Conservation (phyloP, 257 asterid genomes). For the Salvia splendens region DNA sequence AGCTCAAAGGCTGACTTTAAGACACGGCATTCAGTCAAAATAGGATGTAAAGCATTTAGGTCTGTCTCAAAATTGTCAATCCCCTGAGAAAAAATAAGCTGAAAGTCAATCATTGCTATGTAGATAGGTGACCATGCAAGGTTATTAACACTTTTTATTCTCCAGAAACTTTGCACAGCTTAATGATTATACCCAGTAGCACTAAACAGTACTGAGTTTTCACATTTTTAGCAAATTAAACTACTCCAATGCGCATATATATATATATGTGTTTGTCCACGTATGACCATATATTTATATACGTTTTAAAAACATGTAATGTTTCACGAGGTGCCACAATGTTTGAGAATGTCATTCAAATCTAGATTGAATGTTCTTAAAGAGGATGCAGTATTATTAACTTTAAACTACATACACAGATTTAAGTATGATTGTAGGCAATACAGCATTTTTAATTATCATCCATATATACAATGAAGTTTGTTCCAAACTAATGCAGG, state of each 20-base stretch:
- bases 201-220: conserved; percentile 1
- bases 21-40: conserved; percentile 96
- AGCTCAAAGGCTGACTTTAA: conserved; percentile 74
- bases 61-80: conserved; percentile 72
- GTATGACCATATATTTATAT: conserved; percentile 4
- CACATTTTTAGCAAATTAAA: conserved; percentile 6
- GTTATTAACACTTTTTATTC: conserved; percentile 12
- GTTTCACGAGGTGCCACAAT: conserved; percentile 3
- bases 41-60: conserved; percentile 71
- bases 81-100: conserved; percentile 55
- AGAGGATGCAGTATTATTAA: conserved; percentile 18
- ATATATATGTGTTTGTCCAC: conserved; percentile 4
- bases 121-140: conserved; percentile 17
- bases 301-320: conserved; percentile 9
- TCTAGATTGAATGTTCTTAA: background rate
- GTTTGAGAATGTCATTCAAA: conserved; percentile 13
- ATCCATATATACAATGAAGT: conserved; percentile 9
- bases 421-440: background rate
- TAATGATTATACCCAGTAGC: conserved; percentile 9
- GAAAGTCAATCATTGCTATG: conserved; percentile 21
- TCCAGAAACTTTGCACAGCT: conserved; percentile 23
- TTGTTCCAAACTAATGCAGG: conserved; percentile 15
- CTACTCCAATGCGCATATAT: background rate
- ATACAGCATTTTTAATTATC: conserved; percentile 9
- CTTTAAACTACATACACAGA: conserved; percentile 5